These are phyloP conservation scores for Russula emetica DNA, from an alignment of 768 basidiomycete species.

Conservation along the genomic window DNA sequence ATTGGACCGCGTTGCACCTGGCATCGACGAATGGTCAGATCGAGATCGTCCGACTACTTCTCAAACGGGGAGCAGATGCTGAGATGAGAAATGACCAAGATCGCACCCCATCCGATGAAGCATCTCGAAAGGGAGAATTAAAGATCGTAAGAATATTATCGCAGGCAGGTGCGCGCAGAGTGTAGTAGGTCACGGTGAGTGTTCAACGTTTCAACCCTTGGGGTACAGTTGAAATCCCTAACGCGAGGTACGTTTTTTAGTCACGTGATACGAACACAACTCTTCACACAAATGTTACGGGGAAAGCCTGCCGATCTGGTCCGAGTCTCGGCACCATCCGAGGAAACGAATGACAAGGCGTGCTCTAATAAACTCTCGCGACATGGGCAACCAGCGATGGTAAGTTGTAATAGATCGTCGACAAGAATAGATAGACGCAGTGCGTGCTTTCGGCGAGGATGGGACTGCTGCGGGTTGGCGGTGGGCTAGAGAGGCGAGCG, in stretches of 20 bases:
- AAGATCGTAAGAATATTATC: neutral
- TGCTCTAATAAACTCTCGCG: too few relatives aligned
- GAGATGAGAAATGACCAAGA: neutral
- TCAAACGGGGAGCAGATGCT: neutral
- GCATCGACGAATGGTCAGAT: neutral
- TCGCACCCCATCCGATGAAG: neutral
- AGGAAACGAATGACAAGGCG: too few relatives aligned
- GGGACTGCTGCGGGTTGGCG: too few relatives aligned
- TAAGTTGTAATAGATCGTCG: too few relatives aligned
- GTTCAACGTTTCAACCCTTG: too few relatives aligned
- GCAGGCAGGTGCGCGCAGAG: neutral
- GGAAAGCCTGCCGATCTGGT: too few relatives aligned
- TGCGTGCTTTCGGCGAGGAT: too few relatives aligned
- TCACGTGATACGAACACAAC: neutral
- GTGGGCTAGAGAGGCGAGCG: too few relatives aligned
- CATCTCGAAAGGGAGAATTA: neutral
- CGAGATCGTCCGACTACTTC: neutral
- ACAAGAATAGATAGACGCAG: too few relatives aligned
- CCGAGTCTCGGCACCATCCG: too few relatives aligned
- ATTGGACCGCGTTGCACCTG: constrained; percentile 1
- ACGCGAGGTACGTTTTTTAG: neutral
- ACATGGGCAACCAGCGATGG: too few relatives aligned
- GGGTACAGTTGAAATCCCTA: neutral
- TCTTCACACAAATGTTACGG: too few relatives aligned
- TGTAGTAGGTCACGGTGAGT: neutral